Evolutionary conservation across 805 yeast genomes (phyloP).

Genomic region (Yarrowia osloensis): DNA sequence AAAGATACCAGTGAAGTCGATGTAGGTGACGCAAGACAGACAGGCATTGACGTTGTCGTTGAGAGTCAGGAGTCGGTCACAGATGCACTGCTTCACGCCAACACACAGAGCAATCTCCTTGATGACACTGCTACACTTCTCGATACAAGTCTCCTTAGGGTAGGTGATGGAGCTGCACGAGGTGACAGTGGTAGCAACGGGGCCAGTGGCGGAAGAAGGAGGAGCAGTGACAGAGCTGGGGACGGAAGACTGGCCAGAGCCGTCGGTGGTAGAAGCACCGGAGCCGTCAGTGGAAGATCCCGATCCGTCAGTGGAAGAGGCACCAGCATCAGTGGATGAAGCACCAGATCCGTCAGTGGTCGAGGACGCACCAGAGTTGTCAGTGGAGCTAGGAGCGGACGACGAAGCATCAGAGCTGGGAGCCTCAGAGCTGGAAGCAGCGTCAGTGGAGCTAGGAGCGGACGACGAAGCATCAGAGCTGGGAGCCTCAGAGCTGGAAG

Average conservation of each 20-base stretch:
- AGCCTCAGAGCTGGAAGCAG: neutral
- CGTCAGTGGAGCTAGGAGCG: neutral
- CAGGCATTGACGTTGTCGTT: too few species aligned
- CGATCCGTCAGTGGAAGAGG: neutral
- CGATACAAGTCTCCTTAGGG: too few species aligned
- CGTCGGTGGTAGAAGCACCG: neutral
- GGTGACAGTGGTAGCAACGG: neutral
- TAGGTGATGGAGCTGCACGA: too few species aligned
- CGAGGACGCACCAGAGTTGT: neutral
- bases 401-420: neutral
- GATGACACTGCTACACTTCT: too few species aligned
- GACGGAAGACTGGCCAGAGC: neutral
- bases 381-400: neutral
- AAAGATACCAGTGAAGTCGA: too few species aligned
- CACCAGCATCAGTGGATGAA: neutral
- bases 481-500: neutral
- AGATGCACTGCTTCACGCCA: too few species aligned
- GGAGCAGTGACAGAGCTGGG: constrained; percentile 1
- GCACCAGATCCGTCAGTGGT: neutral
- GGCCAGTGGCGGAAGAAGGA: neutral
- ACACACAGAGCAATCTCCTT: too few species aligned
- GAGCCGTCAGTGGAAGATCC: neutral
- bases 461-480: neutral
- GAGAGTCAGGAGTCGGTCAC: too few species aligned
- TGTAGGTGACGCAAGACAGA: too few species aligned